phyloP scores from a whole-genome alignment of 768 basidiomycete species.

The Leccinum longicurvipes region DNA sequence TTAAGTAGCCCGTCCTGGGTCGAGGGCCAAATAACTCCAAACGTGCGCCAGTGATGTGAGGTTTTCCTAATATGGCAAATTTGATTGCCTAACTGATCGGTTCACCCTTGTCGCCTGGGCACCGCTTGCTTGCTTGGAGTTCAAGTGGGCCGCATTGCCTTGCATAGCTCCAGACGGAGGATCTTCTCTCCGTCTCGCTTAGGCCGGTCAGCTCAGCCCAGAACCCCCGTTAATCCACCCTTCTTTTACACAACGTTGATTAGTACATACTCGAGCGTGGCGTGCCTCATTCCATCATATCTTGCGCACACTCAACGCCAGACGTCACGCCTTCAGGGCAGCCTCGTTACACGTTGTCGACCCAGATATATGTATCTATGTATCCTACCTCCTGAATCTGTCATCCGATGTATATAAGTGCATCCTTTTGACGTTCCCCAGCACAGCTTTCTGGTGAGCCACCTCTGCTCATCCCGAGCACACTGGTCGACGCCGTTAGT shows the following conservation, averaged over 20 bases:
- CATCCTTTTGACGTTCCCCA: not conserved
- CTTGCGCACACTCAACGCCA: not conserved
- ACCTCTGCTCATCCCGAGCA: not conserved
- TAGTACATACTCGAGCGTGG: constrained; percentile 1
- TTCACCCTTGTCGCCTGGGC: constrained; percentile 15
- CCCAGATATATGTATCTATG: not conserved
- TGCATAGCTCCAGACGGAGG: constrained; percentile 1
- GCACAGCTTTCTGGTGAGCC: not conserved
- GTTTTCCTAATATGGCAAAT: constrained; percentile 7
- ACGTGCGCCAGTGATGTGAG: constrained; percentile 7
- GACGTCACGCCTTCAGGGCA: not conserved
- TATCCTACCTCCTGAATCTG: not conserved
- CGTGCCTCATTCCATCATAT: constrained; percentile 4
- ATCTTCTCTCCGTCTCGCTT: not conserved
- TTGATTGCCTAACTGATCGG: constrained; percentile 7
- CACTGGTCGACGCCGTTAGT: not conserved
- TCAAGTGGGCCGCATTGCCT: constrained; percentile 13
- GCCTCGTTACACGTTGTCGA: not conserved
- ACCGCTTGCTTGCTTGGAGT: constrained; percentile 11
- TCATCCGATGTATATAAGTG: not conserved
- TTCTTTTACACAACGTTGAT: not conserved
- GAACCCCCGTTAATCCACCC: not conserved
- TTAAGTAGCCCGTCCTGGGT: constrained; percentile 34
- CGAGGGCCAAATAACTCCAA: constrained; percentile 34
- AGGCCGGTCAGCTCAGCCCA: not conserved